phyloP scores from a whole-genome alignment of 1,284 basidiomycete species.

The Erythrobasidium hasegawianum region DNA sequence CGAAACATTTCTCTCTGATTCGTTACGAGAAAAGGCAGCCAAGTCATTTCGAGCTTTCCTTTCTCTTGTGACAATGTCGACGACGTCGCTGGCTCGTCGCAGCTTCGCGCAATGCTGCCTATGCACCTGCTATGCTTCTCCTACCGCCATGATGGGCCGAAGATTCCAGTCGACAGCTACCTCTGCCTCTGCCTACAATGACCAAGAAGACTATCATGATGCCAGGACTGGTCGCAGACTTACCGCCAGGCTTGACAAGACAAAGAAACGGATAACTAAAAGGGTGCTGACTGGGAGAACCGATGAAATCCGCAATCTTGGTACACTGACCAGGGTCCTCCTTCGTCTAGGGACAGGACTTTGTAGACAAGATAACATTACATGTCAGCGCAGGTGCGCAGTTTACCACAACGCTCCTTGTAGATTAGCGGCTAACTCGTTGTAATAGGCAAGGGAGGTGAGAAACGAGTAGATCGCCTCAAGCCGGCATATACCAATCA shows the following conservation, averaged over 20 bases:
- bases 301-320: neutral
- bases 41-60: no score
- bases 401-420: neutral
- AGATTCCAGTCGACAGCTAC: neutral
- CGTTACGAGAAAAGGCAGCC: no score
- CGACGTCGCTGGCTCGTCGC: no score
- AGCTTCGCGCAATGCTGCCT: neutral
- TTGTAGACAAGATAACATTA: slow-evolving; percentile 73
- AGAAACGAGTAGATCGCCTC: neutral
- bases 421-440: neutral
- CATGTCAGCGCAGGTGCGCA: slow-evolving; percentile 69
- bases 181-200: neutral
- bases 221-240: slow-evolving; percentile 16
- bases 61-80: no score
- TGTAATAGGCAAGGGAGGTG: slow-evolving; percentile 31
- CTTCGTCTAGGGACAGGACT: slow-evolving; percentile 62
- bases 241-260: slow-evolving; percentile 19
- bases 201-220: slow-evolving; percentile 31
- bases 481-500: neutral
- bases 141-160: neutral
- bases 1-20: no score
- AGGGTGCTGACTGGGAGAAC: slow-evolving; percentile 2
- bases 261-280: slow-evolving; percentile 29
- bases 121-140: neutral
- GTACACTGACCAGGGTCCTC: neutral